phyloP scores from a whole-genome alignment of 2,329 filamentous ascomycete species.

The Cladophialophora exuberans region DNA sequence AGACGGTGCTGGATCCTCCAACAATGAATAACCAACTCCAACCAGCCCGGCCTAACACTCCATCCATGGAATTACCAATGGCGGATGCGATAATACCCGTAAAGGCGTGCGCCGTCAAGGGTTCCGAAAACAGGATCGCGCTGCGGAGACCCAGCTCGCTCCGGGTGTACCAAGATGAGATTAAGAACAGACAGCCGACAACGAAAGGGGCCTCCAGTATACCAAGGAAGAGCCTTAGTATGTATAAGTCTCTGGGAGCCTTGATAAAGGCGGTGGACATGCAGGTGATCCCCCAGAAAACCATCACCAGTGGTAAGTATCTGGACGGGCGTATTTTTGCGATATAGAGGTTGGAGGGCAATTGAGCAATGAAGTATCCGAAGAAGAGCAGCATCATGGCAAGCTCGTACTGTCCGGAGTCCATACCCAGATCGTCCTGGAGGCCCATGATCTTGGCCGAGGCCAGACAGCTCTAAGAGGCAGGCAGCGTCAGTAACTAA shows the following conservation, averaged over 20 bases:
- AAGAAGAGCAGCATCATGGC: slow-evolving; percentile 54
- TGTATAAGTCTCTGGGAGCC: not conserved
- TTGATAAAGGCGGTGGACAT: slow-evolving; percentile 7
- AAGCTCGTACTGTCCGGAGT: slow-evolving; percentile 38
- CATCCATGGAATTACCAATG: slow-evolving; percentile 10
- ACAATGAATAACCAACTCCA: slow-evolving; percentile 53
- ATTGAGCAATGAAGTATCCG: slow-evolving; percentile 66
- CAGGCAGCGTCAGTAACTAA: not conserved
- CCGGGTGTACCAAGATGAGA: slow-evolving; percentile 60
- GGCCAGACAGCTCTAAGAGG: slow-evolving; percentile 58
- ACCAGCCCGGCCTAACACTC: slow-evolving; percentile 5
- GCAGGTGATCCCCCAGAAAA: slow-evolving; percentile 10
- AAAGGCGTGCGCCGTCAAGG: slow-evolving; percentile 59
- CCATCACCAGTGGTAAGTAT: slow-evolving; percentile 13
- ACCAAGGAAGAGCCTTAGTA: slow-evolving; percentile 43
- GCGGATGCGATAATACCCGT: slow-evolving; percentile 11
- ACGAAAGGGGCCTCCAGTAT: slow-evolving; percentile 58
- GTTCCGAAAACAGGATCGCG: slow-evolving; percentile 62
- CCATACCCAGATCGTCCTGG: slow-evolving; percentile 45
- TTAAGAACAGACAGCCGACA: slow-evolving; percentile 60
- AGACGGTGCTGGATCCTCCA: slow-evolving; percentile 65
- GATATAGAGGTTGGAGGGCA: slow-evolving; percentile 37
- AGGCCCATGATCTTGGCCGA: slow-evolving; percentile 57
- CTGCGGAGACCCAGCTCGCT: slow-evolving; percentile 50
- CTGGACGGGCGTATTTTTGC: slow-evolving; percentile 27